Evolutionary conservation across 108 stramenopile genomes (phyloP), one percentile per base, ranked within the genome.

Genomic region (Discostella stelligeroides): DNA sequence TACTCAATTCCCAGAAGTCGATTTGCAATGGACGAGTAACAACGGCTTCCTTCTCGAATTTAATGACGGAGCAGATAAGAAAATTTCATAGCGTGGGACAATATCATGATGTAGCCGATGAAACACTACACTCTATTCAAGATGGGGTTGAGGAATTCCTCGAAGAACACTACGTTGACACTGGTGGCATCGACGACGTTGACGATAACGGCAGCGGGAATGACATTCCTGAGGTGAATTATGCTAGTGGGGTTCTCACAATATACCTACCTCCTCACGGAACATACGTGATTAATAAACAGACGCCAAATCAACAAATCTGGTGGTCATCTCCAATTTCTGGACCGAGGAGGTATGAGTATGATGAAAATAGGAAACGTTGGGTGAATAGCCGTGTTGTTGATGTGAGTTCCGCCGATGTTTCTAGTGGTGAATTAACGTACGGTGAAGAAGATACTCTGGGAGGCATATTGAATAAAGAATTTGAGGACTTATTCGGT

Each of bases 211-310:
- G 6, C 6, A n/a, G n/a, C 5, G 79, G 50, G 15, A 65, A 72
- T 42, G 69, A 73, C 27, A 77, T 86, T 25, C 82, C 80, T 14
- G 94, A 95, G 68, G 82, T 88, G 0, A 82, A 78, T 30, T 84
- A 82, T 46, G 83, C 94, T 9, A 72, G 63, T 39, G 94, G 94
- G 7, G 94, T 95, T 8, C 71, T 95, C 41, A 95, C 89, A 10
- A 66, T 95, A 15, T 56, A 68, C 9, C 58, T 95, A 11, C 88
- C 87, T 15, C 85, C 86, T 5, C 88, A 92, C 68, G 91, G 95
- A 11, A 93, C 93, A 21, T 98, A 92, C 90, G 97, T 98, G 1
- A 70, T 98, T 24, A 98, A 98, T 82, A 98, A 98, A 76, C 97
- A 98, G 68, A 96, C 96, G 4, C 97, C 97, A 10, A 98, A 97